Evolutionary conservation across 1,284 basidiomycete species (phyloP), one percentile per base, ranked within the genome.

Genomic region (Austropuccinia psidii): DNA sequence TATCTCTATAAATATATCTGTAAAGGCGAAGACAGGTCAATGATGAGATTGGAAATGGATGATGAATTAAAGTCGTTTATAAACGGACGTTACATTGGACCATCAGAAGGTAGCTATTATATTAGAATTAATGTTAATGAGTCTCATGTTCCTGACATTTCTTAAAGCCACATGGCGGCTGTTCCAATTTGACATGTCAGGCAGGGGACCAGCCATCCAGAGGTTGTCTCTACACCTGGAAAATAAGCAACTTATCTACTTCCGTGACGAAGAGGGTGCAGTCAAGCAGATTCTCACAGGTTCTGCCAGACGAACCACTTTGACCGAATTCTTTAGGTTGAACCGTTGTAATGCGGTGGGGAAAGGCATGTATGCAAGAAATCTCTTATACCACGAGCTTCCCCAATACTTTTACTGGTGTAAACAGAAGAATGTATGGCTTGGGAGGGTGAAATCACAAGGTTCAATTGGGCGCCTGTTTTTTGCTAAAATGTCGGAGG

Each of bases 1-100:
- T 69, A 69, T 31, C 11, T 69, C 4, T 69, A 57, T n/a, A 69
- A 69, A 33, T 69, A 69, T 41, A 33, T 69, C 1, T 31, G 17
- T 8, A 69, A 69, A 35, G 66, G 52, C 9, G 21, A 57, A 6
- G 54, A 58, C 21, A 4, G 27, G 8, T 41, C 66, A 1, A 29
- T 13, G 0, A 13, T 58, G 0, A 31, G 8, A 4, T 15, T 69
- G 17, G 1, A 33, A 2, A 41, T 19, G 6, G 37, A 41, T 8
- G 37, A 66, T n/a, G 49, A 67, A 41, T 37, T 35, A 0, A 5
- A 37, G 1, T 17, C 29, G 6, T 67, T 24, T 24, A 13, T 52
- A 27, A 33, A 66, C 5, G 47, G 19, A 3, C 24, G 31, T 11
- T 67, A 67, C 15, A 54, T 67, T n/a, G 29, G 54, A 4, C 33